Conservation (phyloP, 2,329 filamentous ascomycete species). For the Myrmaecium sp. region DNA sequence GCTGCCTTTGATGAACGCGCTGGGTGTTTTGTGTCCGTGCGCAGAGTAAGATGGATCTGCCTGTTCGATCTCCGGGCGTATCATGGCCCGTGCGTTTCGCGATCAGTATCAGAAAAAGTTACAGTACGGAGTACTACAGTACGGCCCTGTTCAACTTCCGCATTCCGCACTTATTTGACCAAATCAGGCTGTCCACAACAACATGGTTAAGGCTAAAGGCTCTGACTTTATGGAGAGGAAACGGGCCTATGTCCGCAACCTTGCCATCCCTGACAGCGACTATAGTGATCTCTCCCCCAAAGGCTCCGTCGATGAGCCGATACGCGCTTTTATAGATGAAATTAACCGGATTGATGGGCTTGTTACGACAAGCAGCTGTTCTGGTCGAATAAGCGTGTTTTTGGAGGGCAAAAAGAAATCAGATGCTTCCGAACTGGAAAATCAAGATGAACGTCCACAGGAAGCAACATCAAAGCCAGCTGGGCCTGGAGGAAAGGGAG, state of each 20-base stretch:
- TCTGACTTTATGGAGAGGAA: too few species aligned
- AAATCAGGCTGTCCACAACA: too few species aligned
- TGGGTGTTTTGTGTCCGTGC: too few species aligned
- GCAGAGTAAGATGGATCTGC: too few species aligned
- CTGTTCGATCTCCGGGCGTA: too few species aligned
- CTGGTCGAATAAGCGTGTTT: conserved; percentile 74
- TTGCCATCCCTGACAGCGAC: conserved; percentile 37
- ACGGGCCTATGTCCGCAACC: conserved; percentile 1
- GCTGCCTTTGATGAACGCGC: too few species aligned
- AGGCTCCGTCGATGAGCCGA: conserved; percentile 65
- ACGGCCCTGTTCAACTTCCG: too few species aligned
- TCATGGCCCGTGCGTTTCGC: too few species aligned
- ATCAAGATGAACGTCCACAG: conserved; percentile 7
- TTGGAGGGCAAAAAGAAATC: conserved; percentile 52
- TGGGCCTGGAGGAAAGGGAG: conserved; percentile 67
- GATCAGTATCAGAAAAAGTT: too few species aligned
- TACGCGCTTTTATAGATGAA: conserved; percentile 58
- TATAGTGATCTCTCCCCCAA: conserved; percentile 82
- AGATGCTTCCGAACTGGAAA: conserved; percentile 3
- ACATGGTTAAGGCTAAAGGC: too few species aligned
- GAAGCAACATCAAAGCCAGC: conserved; percentile 21
- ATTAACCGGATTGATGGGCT: conserved; percentile 61
- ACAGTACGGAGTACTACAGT: too few species aligned
- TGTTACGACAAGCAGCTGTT: conserved; percentile 87
- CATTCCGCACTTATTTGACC: too few species aligned